A percentile compares a stretch with the other conserved stretches of the same genome.
These are phyloP conservation scores for Yamadazyma scolyti DNA, from an alignment of 805 yeast genomes.

Conservation along the genomic window DNA sequence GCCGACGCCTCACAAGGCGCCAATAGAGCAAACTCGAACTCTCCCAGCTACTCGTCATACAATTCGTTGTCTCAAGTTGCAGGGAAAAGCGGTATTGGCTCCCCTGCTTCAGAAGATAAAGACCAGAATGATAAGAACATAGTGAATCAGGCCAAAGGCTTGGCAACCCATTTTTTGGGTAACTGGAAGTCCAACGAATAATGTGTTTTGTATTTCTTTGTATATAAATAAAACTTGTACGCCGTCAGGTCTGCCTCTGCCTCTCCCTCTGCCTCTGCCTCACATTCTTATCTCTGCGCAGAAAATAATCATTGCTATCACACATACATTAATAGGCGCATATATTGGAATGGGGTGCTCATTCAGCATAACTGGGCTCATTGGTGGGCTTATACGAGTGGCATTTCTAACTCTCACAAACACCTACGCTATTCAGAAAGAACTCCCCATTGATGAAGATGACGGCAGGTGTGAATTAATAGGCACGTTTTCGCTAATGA, in stretches of 20 bases:
- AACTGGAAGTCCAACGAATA: slow-evolving; percentile 7
- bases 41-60: slow-evolving; percentile 25
- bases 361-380: too few species aligned
- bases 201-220: background rate
- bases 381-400: too few species aligned
- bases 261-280: too few species aligned
- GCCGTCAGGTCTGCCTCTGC: too few species aligned
- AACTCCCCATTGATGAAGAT: background rate
- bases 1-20: slow-evolving; percentile 5
- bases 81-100: slow-evolving; percentile 37
- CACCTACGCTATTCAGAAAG: too few species aligned
- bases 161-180: slow-evolving; percentile 31
- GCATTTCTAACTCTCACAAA: too few species aligned
- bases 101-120: slow-evolving; percentile 16
- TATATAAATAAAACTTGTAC: slow-evolving; percentile 1
- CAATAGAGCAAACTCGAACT: slow-evolving; percentile 8
- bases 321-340: too few species aligned
- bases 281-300: too few species aligned
- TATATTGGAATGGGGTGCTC: too few species aligned
- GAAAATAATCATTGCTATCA: too few species aligned
- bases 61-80: slow-evolving; percentile 52
- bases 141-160: slow-evolving; percentile 35
- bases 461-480: slow-evolving; percentile 43
- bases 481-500: slow-evolving; percentile 81
- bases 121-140: slow-evolving; percentile 12